These are phyloP conservation scores for Solanum dulcamara DNA, from an alignment of 257 asterid genomes.

Conservation along the genomic window DNA sequence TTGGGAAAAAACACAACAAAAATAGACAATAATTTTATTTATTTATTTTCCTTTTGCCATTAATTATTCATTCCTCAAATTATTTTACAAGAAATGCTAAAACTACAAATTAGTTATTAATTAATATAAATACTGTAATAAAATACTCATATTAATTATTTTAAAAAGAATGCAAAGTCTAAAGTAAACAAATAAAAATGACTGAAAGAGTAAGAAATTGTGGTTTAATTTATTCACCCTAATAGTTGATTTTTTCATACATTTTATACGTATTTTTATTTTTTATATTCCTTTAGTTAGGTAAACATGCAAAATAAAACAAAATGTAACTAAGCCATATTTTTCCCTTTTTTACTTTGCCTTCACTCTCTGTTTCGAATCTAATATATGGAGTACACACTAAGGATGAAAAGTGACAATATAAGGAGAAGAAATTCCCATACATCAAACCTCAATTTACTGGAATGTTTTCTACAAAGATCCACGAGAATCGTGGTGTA, in stretches of 20 bases:
- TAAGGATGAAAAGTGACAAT: not conserved
- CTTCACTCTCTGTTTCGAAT: not conserved
- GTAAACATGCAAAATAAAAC: not conserved
- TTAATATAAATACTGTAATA: too few species aligned
- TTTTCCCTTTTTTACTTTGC: not conserved
- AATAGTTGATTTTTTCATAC: not conserved
- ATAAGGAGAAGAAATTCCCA: not conserved
- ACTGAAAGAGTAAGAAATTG: not conserved
- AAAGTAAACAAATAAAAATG: not conserved
- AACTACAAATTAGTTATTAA: too few species aligned
- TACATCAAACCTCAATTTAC: too few species aligned
- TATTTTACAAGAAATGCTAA: too few species aligned
- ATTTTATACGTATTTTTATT: not conserved
- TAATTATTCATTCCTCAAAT: too few species aligned
- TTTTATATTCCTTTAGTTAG: not conserved
- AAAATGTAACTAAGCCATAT: not conserved
- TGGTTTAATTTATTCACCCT: not conserved
- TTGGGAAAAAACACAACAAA: too few species aligned
- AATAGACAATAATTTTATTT: too few species aligned
- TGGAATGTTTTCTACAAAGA: not conserved
- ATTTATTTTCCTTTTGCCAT: too few species aligned
- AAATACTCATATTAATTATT: not conserved
- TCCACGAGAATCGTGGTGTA: not conserved
- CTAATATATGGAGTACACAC: not conserved
- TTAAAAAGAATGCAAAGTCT: not conserved